Percentiles rank a stretch among this genome's conserved stretches.
Evolutionary conservation across 2,329 filamentous ascomycete genomes (phyloP).

Genomic region (Thermothelomyces thermophilus): DNA sequence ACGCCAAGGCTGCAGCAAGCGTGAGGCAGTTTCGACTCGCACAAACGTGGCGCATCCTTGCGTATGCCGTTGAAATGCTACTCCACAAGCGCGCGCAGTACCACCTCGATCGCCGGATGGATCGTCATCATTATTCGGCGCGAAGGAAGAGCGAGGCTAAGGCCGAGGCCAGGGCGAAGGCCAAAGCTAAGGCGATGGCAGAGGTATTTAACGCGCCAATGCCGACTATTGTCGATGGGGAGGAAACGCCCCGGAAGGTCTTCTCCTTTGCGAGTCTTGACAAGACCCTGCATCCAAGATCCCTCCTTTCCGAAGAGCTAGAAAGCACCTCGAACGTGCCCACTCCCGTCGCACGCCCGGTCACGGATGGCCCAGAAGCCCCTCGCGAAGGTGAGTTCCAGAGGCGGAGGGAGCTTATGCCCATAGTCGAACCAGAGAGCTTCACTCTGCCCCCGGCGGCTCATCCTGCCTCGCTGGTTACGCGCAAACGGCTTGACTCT

Average conservation of each 20-base stretch:
- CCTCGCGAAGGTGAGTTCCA: conserved; percentile 20
- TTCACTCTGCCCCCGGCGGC: conserved; percentile 45
- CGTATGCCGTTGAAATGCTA: conserved; percentile 49
- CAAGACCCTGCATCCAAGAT: conserved; percentile 32
- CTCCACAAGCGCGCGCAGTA: conserved; percentile 50
- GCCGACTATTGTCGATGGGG: conserved; percentile 24
- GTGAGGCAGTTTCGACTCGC: conserved; percentile 53
- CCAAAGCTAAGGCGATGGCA: conserved; percentile 25
- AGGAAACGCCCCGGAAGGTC: conserved; percentile 34
- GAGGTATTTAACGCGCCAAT: conserved; percentile 20
- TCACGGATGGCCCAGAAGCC: conserved; percentile 32
- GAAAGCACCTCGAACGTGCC: conserved; percentile 58
- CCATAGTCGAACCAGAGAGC: conserved; percentile 44
- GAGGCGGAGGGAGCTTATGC: conserved; percentile 35
- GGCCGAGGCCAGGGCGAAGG: conserved; percentile 27
- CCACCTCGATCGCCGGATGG: conserved; percentile 46
- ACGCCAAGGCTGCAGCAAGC: conserved; percentile 50
- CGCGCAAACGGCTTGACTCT: conserved; percentile 44
- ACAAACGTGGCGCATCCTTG: conserved; percentile 57
- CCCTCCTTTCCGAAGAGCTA: conserved; percentile 48
- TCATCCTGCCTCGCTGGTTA: conserved; percentile 28
- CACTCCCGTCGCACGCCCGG: conserved; percentile 52
- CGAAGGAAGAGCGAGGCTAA: conserved; percentile 29
- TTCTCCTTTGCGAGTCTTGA: conserved; percentile 32
- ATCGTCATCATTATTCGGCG: conserved; percentile 27